Base-by-base conservation (phyloP, 768 basidiomycete species). In the Termitomyces sp. region DNA sequence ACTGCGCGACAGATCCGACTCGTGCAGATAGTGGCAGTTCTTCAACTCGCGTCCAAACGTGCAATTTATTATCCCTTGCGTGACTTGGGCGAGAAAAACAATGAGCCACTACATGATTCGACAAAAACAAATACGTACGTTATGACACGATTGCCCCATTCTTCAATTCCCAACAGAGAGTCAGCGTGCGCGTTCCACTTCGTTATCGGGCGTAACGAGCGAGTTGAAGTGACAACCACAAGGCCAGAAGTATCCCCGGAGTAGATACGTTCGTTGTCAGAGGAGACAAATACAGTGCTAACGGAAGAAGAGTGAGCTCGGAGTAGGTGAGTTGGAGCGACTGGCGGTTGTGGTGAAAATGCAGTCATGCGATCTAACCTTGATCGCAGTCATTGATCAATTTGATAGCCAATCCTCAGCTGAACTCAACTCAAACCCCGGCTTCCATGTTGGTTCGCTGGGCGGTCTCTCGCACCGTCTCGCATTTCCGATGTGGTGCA, bases 41-140 rank as follows among this genome's bases (percentile, higher is more conserved):
- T 8, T 77, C 71, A 46, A 84, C 75, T 32, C 84, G 76, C 33
- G 71, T 73, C 90, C 91, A 94, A 6, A 91, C 78, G 69, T 92
- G 88, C 36, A 95, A 71, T 71, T 92, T 91, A 74, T 96, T 92
- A 75, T 96, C 94, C 52, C 94, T 78, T 16, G 86, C 91, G 65
- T 95, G 92, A 15, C 94, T 93, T 67, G 6, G 69, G 52, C 55
- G 22, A 57, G 58, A 57, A 22, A 15, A 46, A 8, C 28, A 49
- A 22, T 54, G 38, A 58, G 45, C 57, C 42, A 57, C 22, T 50
- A 50, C 45, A 7, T n/a, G 11, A 12, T 40, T 38, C 16, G 16
- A 35, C 5, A 38, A 18, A 13, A 42, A 16, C 13, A 24, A 54
- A 54, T n/a, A 20, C 90, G 66, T 72, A 97, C 96, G 93, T 96